Evolutionary conservation across 2,329 filamentous ascomycete species (phyloP), one percentile per base, ranked within the genome.

Genomic region (Fusarium torulosum): DNA sequence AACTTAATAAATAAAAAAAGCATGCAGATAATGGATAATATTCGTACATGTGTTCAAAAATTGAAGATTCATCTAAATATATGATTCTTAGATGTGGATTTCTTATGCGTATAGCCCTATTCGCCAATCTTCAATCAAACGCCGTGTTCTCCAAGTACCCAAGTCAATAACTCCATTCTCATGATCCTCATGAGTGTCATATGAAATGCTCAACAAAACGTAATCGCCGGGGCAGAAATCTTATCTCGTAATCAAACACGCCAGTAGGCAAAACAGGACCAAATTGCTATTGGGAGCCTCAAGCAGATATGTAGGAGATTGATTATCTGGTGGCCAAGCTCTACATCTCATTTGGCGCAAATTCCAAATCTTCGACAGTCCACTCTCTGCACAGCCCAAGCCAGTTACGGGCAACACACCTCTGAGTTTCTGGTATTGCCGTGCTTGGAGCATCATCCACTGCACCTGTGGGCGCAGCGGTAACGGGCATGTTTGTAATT

Each of bases 341-440:
- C 53, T 69, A 78, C 46, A 79, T 77, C 66, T 79, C 77, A 31
- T 77, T 76, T n/a, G 72, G 73, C 19, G 66, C 52, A 37, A 72
- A 74, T 10, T 71, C 69, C 21, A 69, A 56, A 7, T 71, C 72
- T 3, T 70, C 66, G 10, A 47, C 63, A 11, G 73, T 72, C 78
- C 79, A 79, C 35, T 80, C 75, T 51, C 78, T 79, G 60, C 82
- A 84, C 27, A 76, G 57, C 4, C 81, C 81, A 21, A 83, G 63
- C 81, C 81, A 83, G 61, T 72, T 79, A 47, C 79, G 76, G 15
- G 63, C 71, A 9, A 75, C 61, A 53, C 82, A 84, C 6, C 69
- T 75, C 23, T 67, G 73, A 52, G 71, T 72, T 20, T 74, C 66
- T 11, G 72, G 63, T 29, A 74, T 67, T 21, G 71, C 52, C 11